Evolutionary conservation across 306 rosid species (phyloP).

Genomic region (Dalbergia oliveri): DNA sequence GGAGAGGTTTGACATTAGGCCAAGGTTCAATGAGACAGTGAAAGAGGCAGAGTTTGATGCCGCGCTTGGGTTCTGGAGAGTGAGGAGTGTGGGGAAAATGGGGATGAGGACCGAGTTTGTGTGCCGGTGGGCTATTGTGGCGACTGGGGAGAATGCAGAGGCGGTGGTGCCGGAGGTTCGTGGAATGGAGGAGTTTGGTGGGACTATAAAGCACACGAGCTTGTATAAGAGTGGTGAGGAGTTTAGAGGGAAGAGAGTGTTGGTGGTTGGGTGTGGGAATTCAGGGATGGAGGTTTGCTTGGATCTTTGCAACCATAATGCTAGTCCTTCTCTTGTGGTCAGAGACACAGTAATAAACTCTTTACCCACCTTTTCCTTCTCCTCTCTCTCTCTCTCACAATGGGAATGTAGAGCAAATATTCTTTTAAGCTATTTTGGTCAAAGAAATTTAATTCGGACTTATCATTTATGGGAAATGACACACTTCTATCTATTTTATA

Average conservation of each 20-base stretch:
- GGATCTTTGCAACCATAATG: conserved; percentile 82
- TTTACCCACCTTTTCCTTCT: too few relatives aligned
- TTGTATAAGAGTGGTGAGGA: conserved; percentile 76
- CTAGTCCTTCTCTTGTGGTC: conserved; percentile 78
- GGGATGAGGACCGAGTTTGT: conserved; percentile 50
- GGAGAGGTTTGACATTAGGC: conserved; percentile 52
- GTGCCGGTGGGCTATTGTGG: conserved; percentile 79
- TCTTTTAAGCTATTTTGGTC: too few relatives aligned
- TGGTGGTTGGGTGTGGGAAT: conserved; percentile 97
- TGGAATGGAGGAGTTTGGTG: conserved; percentile 63
- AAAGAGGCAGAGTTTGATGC: conserved; percentile 58
- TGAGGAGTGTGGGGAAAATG: conserved; percentile 36
- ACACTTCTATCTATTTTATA: too few relatives aligned
- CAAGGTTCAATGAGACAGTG: conserved; percentile 68
- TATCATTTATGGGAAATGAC: too few relatives aligned
- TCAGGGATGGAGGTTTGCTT: conserved; percentile 95
- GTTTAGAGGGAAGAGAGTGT: conserved; percentile 65
- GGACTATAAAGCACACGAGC: conserved; percentile 71
- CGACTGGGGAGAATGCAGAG: conserved; percentile 95
- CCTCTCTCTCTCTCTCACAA: neutral
- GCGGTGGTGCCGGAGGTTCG: conserved; percentile 69
- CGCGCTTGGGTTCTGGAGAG: conserved; percentile 62
- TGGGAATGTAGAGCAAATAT: too few relatives aligned
- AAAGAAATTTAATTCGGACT: too few relatives aligned
- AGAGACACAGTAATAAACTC: conserved; percentile 73